Conservation (phyloP, 228 moss, liverwort and hornwort genomes). For the Sphagnum fallax region DNA sequence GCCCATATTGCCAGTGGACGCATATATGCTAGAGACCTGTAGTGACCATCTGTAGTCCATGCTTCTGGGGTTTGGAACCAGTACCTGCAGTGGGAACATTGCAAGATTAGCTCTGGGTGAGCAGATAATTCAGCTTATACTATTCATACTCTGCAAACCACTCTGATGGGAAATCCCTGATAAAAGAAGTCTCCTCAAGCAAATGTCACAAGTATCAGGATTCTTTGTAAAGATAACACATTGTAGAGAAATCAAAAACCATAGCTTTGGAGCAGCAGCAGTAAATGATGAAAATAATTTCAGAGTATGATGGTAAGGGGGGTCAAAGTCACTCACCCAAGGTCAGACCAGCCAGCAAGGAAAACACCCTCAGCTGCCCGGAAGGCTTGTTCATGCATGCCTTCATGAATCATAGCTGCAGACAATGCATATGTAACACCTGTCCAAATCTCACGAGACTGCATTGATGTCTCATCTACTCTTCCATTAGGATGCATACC, state of each 20-base stretch:
- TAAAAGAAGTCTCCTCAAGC: background rate
- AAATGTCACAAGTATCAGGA: no score
- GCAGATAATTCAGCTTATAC: no score
- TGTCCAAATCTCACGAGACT: slow-evolving; percentile 97
- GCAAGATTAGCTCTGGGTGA: background rate
- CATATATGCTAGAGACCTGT: slow-evolving; percentile 90
- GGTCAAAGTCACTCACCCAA: slow-evolving; percentile 44
- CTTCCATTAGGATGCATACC: slow-evolving; percentile 91
- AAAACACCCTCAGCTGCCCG: slow-evolving; percentile 84
- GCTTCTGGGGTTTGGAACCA: slow-evolving; percentile 99
- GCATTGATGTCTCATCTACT: slow-evolving; percentile 97
- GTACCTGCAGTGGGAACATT: slow-evolving; percentile 38
- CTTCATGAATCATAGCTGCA: slow-evolving; percentile 96
- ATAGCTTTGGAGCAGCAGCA: no score
- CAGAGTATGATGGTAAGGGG: background rate
- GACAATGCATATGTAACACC: slow-evolving; percentile 93
- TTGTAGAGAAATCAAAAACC: no score
- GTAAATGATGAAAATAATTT: no score
- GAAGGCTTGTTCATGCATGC: slow-evolving; percentile 86
- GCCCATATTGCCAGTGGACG: slow-evolving; percentile 96
- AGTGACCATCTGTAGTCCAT: slow-evolving; percentile 82
- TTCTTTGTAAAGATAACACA: no score
- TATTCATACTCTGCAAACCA: no score
- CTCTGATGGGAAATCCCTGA: background rate
- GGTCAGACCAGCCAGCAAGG: slow-evolving; percentile 85